phyloP scores from a whole-genome alignment of 1,284 basidiomycete genomes.

The Chiua sp. region DNA sequence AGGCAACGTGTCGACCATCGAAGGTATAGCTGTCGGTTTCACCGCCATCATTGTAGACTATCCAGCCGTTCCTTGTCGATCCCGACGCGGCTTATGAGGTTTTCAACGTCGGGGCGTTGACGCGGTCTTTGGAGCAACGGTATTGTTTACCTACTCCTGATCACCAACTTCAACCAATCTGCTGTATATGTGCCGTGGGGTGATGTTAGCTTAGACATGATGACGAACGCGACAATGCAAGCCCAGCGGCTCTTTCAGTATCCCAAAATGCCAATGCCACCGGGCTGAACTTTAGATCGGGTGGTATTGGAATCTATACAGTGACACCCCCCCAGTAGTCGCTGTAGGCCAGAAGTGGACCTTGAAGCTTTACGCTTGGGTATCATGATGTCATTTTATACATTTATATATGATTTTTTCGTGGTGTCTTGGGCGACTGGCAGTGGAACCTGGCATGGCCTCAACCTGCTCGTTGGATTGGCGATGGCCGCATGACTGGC shows the following conservation, averaged over 20 bases:
- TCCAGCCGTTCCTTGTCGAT: constrained; percentile 30
- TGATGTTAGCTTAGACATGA: constrained; percentile 16
- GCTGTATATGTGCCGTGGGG: constrained; percentile 22
- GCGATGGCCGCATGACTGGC: too few species aligned
- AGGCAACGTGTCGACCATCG: constrained; percentile 26
- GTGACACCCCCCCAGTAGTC: constrained; percentile 7
- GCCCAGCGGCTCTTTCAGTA: constrained; percentile 21
- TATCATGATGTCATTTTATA: too few species aligned
- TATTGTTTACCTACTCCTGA: constrained; percentile 26
- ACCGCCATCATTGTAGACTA: constrained; percentile 4
- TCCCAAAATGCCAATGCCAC: constrained; percentile 17
- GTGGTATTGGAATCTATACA: constrained; percentile 32
- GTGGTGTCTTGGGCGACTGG: too few species aligned
- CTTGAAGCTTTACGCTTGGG: too few species aligned
- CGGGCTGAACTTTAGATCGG: constrained; percentile 23
- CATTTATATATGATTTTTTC: too few species aligned
- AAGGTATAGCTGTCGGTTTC: constrained; percentile 20
- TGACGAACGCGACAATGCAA: constrained; percentile 26
- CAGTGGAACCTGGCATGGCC: too few species aligned
- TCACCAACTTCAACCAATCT: constrained; percentile 13
- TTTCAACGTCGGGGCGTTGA: constrained; percentile 26
- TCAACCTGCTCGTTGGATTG: too few species aligned
- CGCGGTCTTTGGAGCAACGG: constrained; percentile 30
- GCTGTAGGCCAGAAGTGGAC: too few species aligned
- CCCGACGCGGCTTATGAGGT: constrained; percentile 4